Base-by-base conservation (phyloP, 2,329 filamentous ascomycete genomes). In the Coleophoma crateriformis region DNA sequence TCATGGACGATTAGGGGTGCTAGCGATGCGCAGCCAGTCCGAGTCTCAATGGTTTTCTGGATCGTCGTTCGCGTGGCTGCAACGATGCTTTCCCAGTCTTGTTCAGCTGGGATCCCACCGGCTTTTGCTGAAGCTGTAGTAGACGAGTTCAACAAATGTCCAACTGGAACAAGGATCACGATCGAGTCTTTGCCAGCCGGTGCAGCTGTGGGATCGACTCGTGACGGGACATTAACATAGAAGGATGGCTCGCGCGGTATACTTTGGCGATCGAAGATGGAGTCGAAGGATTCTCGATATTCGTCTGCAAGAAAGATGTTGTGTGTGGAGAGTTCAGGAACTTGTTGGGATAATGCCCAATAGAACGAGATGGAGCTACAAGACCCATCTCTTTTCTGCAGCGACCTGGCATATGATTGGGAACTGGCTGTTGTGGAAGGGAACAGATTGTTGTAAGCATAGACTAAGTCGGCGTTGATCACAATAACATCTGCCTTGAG, bases 331-430 rank as follows among this genome's bases (percentile, higher is more conserved):
- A 90, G 75, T 64, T 86, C 77, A 0, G 80, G 78, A 2, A 89
- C 69, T 46, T 75, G 73, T 46, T 73, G 70, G 51, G 79, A 73
- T 17, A 88, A 72, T 3, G 79, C 78, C 85, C 85, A 90, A 72
- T 88, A 90, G 68, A 90, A 90, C 5, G 83, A 87, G 56, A 90
- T 86, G 50, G 82, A 85, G 54, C 81, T 86, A 68, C 85, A 89
- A 0, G 83, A 87, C 1, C 81, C 76, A 12, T 77, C 70, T 5
- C 77, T 70, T 50, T 75, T 72, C 32, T 68, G 63, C 5, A 78
- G 65, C 3, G 66, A 67, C 47, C 62, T 57, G 47, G 65, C 66
- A 56, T 73, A 71, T 17, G 52, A 57, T 6, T 55, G 53, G 1
- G 56, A 20, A 15, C 19, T 20, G 49, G 33, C 44, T 2, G 46